Conservation (phyloP, 352 stramenopile genomes). For the Poterioochromonas sp. region DNA sequence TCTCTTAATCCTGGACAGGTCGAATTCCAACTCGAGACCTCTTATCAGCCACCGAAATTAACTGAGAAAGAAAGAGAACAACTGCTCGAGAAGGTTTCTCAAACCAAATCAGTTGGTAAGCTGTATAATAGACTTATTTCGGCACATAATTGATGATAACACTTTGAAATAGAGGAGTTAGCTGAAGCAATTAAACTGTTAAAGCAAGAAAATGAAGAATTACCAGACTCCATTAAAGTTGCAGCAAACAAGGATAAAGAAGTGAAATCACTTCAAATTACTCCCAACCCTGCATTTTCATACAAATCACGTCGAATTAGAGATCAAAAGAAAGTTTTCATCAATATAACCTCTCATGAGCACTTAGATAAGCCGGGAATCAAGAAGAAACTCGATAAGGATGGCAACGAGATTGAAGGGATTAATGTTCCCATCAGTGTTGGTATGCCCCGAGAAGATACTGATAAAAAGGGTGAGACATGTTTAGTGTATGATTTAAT, state of each 20-base stretch:
- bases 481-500: slow-evolving; percentile 46
- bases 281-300: slow-evolving; percentile 2
- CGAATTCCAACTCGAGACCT: too few relatives aligned
- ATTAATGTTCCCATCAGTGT: slow-evolving; percentile 48
- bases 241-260: neutral
- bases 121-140: too few relatives aligned
- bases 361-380: slow-evolving; percentile 36
- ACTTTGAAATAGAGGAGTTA: too few relatives aligned
- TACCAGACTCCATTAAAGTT: too few relatives aligned
- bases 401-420: slow-evolving; percentile 48
- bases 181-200: too few relatives aligned
- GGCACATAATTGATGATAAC: too few relatives aligned
- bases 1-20: too few relatives aligned
- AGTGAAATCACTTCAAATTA: slow-evolving; percentile 32
- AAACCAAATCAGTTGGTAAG: too few relatives aligned
- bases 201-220: too few relatives aligned
- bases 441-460: slow-evolving; percentile 33
- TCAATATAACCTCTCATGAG: slow-evolving; percentile 47
- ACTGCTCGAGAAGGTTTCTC: too few relatives aligned
- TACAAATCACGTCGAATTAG: neutral
- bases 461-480: slow-evolving; percentile 40
- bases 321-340: slow-evolving; percentile 42
- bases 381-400: slow-evolving; percentile 43
- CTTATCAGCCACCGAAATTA: too few relatives aligned
- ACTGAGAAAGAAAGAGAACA: too few relatives aligned